Evolutionary conservation across 306 rosid genomes (phyloP), one percentile per base, ranked within the genome.

Genomic region (Fragaria nilgerrensis): DNA sequence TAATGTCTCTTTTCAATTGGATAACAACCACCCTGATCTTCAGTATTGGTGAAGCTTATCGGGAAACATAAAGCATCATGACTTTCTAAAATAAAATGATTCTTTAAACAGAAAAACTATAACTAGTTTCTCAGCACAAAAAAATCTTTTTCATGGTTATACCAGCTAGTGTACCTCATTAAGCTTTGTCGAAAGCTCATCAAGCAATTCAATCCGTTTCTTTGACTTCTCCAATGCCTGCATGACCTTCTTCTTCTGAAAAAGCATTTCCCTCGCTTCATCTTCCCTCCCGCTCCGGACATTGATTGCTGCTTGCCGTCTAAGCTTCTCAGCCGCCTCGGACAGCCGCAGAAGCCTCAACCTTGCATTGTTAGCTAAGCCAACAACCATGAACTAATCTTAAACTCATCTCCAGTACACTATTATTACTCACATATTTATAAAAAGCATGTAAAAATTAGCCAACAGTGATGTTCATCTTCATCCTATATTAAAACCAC

Each of bases 251-350:
- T 95, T 95, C 84, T 93, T 95, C 85, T 95, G 97, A 73, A 89
- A 77, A 70, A 95, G 97, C 15, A 84, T 77, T 36, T 92, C 97
- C 84, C 97, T 89, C 8, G 97, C 96, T 53, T 86, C 90, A 76
- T 86, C 77, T 77, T 95, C 98, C 78, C 87, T 86, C 84, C 97
- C 97, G 43, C 77, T 87, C 45, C 77, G 92, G 73, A 90, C 85
- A 65, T 79, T 88, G 69, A 87, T 62, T 65, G 96, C 91, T 45
- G 98, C 98, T 84, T 92, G 97, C 68, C 85, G 86, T 79, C 82
- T 80, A 70, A 95, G 92, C 78, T 95, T 92, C 85, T 95, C 97
- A n/a, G 98, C 98, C 47, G 97, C 92, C 80, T 92, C 97, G 43
- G 98, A 92, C 80, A 95, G 84, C 20, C 97, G 89, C 75, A 92